phyloP scores from a whole-genome alignment of 75 land plant species.

The Sequoiadendron giganteum region DNA sequence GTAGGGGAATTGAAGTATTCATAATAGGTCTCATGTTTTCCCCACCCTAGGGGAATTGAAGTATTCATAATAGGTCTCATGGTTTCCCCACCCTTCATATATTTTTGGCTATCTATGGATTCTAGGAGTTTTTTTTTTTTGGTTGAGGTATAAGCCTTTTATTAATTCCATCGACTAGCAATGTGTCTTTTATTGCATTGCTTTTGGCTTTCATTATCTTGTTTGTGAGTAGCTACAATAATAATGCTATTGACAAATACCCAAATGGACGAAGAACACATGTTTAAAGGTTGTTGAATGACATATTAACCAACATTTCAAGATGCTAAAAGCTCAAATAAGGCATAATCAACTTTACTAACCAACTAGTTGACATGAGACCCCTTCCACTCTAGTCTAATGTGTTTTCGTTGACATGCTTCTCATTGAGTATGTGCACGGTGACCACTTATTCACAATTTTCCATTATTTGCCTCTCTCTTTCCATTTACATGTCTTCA shows the following conservation, averaged over 20 bases:
- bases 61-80: too few species aligned
- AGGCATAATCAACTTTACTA: background rate
- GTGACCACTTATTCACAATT: background rate
- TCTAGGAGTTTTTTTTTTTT: too few species aligned
- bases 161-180: too few species aligned
- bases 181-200: too few species aligned
- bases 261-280: background rate
- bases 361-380: background rate
- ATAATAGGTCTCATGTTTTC: too few species aligned
- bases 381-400: background rate
- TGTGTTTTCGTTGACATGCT: background rate
- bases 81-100: too few species aligned
- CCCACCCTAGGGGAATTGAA: too few species aligned
- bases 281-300: background rate
- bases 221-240: background rate
- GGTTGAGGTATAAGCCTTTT: too few species aligned
- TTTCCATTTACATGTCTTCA: background rate
- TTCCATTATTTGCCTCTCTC: background rate
- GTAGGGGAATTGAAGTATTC: too few species aligned
- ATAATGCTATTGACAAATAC: background rate
- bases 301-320: background rate
- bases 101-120: too few species aligned
- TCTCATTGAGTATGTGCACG: background rate
- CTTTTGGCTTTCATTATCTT: too few species aligned
- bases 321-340: background rate